phyloP scores from a whole-genome alignment of 2,329 filamentous ascomycete species.

The Xylariaceae sp. region DNA sequence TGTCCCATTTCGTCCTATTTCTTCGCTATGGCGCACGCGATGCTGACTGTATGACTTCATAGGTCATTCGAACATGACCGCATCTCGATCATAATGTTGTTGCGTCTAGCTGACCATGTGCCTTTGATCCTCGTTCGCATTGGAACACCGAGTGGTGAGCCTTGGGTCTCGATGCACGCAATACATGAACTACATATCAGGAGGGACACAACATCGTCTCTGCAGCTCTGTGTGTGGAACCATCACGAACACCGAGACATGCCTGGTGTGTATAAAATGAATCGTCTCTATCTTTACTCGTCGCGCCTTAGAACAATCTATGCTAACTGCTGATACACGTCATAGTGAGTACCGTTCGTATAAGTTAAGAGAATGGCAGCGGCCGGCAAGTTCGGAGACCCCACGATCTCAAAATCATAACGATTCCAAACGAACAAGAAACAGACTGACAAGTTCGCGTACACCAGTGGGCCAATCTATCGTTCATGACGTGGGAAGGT shows the following conservation, averaged over 20 bases:
- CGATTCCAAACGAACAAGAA: too few relatives aligned
- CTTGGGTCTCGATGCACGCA: conserved; percentile 49
- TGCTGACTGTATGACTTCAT: conserved; percentile 3
- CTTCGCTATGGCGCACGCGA: not conserved
- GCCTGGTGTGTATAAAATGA: conserved; percentile 15
- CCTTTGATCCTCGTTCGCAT: conserved; percentile 49
- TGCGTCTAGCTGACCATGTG: conserved; percentile 41
- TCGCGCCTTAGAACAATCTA: too few relatives aligned
- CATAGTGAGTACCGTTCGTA: too few relatives aligned
- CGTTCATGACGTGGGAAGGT: conserved; percentile 62
- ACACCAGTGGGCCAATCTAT: conserved; percentile 49
- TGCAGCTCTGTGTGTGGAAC: conserved; percentile 55
- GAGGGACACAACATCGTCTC: conserved; percentile 43
- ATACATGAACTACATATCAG: conserved; percentile 54
- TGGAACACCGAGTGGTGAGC: conserved; percentile 33
- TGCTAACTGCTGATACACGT: too few relatives aligned
- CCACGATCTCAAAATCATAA: too few relatives aligned
- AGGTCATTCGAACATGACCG: conserved; percentile 56
- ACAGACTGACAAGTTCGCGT: too few relatives aligned
- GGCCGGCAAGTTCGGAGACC: too few relatives aligned
- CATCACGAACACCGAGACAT: conserved; percentile 41
- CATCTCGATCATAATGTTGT: conserved; percentile 52
- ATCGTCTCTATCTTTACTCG: too few relatives aligned
- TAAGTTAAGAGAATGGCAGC: too few relatives aligned
- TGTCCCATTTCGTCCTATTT: not conserved